Conservation (phyloP, 768 basidiomycete species). For the Coprinopsis cinerea region DNA sequence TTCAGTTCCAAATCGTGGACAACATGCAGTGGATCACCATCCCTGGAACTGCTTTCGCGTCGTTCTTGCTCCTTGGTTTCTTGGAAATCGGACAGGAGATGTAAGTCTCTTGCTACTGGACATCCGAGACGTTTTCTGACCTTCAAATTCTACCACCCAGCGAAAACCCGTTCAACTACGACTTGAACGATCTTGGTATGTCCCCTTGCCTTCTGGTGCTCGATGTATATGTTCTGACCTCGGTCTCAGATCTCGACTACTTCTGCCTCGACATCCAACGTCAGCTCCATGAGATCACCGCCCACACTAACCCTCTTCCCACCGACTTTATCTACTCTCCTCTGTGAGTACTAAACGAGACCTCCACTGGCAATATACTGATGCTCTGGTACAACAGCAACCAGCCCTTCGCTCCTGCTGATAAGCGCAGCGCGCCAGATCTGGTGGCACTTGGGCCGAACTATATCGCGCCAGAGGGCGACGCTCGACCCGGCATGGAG, state of each 20-base stretch:
- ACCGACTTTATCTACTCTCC: conserved; percentile 46
- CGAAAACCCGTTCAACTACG: conserved; percentile 66
- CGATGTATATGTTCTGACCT: conserved; percentile 7
- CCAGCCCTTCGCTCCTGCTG: conserved; percentile 65
- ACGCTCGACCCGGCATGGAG: conserved; percentile 25
- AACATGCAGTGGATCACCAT: conserved; percentile 46
- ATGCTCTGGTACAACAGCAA: conserved; percentile 30
- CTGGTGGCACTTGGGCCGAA: conserved; percentile 33
- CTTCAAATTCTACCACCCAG: conserved; percentile 21
- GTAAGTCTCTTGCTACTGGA: conserved; percentile 22
- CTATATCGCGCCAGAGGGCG: conserved; percentile 28
- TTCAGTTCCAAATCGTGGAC: conserved; percentile 47
- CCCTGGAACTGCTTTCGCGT: conserved; percentile 55
- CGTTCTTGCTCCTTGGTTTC: conserved; percentile 61
- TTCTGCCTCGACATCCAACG: conserved; percentile 64
- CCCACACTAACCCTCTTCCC: conserved; percentile 52
- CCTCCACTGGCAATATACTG: background rate
- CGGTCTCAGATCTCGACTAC: conserved; percentile 48
- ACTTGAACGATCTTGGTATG: conserved; percentile 58
- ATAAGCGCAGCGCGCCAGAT: conserved; percentile 51
- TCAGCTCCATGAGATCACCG: conserved; percentile 68
- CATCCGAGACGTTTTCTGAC: background rate
- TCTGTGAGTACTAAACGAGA: conserved; percentile 23
- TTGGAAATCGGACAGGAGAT: conserved; percentile 67
- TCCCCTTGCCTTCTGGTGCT: background rate